phyloP scores from a whole-genome alignment of 495 filamentous ascomycete genomes.

The Annulohypoxylon stygium region DNA sequence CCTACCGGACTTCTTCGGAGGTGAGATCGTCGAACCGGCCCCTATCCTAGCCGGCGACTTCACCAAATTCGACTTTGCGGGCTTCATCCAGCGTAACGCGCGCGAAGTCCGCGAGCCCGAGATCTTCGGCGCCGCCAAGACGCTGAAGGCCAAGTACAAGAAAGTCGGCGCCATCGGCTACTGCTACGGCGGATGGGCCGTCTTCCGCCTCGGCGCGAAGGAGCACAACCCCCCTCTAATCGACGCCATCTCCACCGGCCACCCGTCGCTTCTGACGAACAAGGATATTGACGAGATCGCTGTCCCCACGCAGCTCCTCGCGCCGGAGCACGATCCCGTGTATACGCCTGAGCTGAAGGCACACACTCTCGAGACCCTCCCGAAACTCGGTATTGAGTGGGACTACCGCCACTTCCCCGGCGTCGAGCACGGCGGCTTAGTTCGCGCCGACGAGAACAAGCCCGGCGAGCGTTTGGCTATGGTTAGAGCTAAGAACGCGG shows the following conservation, averaged over 20 bases:
- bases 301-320: constrained; percentile 70
- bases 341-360: constrained; percentile 67
- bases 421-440: constrained; percentile 64
- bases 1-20: constrained; percentile 69
- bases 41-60: constrained; percentile 49
- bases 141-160: constrained; percentile 57
- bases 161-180: constrained; percentile 69
- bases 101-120: constrained; percentile 66
- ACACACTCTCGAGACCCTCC: constrained; percentile 58
- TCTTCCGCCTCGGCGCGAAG: constrained; percentile 59
- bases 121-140: constrained; percentile 63
- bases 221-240: constrained; percentile 60
- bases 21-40: constrained; percentile 52
- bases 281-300: constrained; percentile 64
- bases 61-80: constrained; percentile 57
- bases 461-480: constrained; percentile 60
- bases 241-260: constrained; percentile 66
- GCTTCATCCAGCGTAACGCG: constrained; percentile 54
- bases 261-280: constrained; percentile 64
- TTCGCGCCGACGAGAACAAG: constrained; percentile 60
- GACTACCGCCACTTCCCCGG: constrained; percentile 71
- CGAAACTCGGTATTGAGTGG: constrained; percentile 59
- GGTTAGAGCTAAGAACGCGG: constrained; percentile 61
- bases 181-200: constrained; percentile 73
- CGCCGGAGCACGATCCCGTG: constrained; percentile 65